Percentiles rank a stretch among this genome's conserved stretches.
These are phyloP conservation scores for Entomortierella chlamydospora DNA, from an alignment of 192 early-diverging fungal species.

Conservation along the genomic window DNA sequence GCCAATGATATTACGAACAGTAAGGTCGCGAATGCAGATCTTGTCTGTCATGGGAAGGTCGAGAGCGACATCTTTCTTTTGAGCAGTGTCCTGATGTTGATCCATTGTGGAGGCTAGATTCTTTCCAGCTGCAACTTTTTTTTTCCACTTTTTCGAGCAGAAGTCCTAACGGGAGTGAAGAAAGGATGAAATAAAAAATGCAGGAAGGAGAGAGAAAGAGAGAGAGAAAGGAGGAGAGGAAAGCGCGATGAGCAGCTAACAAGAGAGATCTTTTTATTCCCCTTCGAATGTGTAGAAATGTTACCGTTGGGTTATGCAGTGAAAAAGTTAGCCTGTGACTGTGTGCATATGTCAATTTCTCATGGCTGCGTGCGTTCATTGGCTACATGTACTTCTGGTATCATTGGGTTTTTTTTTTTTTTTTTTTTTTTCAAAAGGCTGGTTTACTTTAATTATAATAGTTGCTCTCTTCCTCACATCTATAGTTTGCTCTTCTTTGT, in stretches of 20 bases:
- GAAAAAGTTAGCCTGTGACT: no score
- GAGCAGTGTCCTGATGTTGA: conserved; percentile 3
- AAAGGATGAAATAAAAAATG: neutral
- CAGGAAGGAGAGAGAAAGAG: neutral
- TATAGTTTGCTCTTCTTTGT: conserved; percentile 10
- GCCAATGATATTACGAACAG: conserved; percentile 86
- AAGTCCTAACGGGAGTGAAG: neutral
- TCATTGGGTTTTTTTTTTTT: neutral
- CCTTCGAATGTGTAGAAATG: no score
- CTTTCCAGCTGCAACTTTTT: neutral
- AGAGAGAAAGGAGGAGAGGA: neutral
- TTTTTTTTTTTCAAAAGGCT: neutral
- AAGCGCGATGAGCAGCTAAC: no score
- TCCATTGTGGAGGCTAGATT: conserved; percentile 2
- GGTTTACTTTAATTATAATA: neutral
- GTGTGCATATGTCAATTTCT: no score
- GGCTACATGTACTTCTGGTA: no score
- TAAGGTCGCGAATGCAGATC: conserved; percentile 67
- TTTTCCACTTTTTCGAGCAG: neutral
- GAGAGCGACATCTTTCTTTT: conserved; percentile 4
- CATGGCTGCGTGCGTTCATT: no score
- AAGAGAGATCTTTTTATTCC: neutral
- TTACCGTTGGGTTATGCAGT: no score
- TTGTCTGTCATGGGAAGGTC: conserved; percentile 65
- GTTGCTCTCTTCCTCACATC: no score